Percentiles rank a stretch among this genome's conserved stretches.
Evolutionary conservation across 148 eudicot species (phyloP).

Genomic region (Fagopyrum esculentum): DNA sequence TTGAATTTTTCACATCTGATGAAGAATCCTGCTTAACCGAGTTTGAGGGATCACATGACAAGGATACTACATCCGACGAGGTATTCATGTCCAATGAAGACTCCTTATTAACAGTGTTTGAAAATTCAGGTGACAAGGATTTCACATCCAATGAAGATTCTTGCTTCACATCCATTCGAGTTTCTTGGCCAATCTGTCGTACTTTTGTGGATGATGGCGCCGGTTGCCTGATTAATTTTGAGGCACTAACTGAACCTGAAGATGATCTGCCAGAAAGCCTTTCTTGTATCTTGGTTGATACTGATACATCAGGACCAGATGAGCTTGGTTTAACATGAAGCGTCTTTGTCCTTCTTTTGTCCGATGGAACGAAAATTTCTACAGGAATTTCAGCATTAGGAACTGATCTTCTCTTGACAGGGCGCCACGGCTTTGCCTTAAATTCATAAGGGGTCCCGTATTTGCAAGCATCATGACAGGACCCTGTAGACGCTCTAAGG

Average conservation of each 20-base stretch:
- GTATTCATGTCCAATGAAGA: conserved; percentile 18
- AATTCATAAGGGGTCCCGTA: conserved; percentile 40
- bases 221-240: conserved; percentile 20
- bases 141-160: conserved; percentile 12
- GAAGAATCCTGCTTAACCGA: background rate
- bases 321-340: background rate
- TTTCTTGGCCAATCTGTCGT: conserved; percentile 25
- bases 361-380: conserved; percentile 26
- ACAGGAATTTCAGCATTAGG: conserved; percentile 19
- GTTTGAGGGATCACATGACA: conserved; percentile 20
- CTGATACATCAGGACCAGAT: background rate
- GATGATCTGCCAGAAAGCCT: conserved; percentile 10
- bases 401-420: conserved; percentile 26
- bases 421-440: conserved; percentile 33
- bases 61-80: too few species aligned
- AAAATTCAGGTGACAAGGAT: conserved; percentile 15
- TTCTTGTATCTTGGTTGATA: conserved; percentile 13
- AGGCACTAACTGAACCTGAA: conserved; percentile 13
- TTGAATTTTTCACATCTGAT: background rate
- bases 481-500: conserved; percentile 81
- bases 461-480: conserved; percentile 87
- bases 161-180: conserved; percentile 11
- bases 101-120: conserved; percentile 15
- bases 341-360: conserved; percentile 20
- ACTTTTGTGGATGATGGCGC: conserved; percentile 13